A percentile compares a stretch with the other conserved stretches of the same genome.
phyloP scores from a whole-genome alignment of 2,329 filamentous ascomycete genomes.

The Aurifilum marmelostoma region DNA sequence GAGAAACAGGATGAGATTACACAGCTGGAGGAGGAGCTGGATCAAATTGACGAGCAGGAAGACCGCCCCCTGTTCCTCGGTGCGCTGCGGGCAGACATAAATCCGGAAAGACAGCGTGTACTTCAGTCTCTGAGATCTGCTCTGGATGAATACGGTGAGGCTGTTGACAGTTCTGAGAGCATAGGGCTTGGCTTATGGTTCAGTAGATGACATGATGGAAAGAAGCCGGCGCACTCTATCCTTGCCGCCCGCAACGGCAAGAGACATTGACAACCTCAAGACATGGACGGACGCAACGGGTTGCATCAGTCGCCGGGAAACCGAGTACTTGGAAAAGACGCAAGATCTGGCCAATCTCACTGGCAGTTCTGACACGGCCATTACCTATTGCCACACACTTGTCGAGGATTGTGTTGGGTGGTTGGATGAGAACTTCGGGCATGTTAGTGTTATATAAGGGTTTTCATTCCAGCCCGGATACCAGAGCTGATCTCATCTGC shows the following conservation, averaged over 20 bases:
- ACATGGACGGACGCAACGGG: background rate
- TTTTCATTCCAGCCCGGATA: too few relatives aligned
- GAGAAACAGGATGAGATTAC: slow-evolving; percentile 5
- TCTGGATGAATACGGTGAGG: background rate
- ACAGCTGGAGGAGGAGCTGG: background rate
- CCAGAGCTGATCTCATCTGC: too few relatives aligned
- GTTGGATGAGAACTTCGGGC: too few relatives aligned
- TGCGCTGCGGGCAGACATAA: background rate
- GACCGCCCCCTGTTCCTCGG: background rate
- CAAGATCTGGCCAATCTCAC: too few relatives aligned
- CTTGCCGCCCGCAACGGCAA: background rate
- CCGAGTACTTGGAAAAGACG: background rate
- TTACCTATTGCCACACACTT: too few relatives aligned
- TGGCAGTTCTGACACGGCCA: too few relatives aligned
- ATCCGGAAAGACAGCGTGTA: background rate
- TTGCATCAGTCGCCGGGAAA: background rate
- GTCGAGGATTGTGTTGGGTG: too few relatives aligned
- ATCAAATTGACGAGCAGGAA: background rate
- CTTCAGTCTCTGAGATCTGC: background rate
- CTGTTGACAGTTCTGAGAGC: too few relatives aligned
- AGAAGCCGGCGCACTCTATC: background rate
- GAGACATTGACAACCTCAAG: background rate
- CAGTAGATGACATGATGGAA: background rate
- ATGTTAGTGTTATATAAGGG: too few relatives aligned
- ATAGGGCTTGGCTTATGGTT: too few relatives aligned